Percentiles rank a stretch among this genome's conserved stretches.
phyloP scores from a whole-genome alignment of 495 filamentous ascomycete species.

The Aspergillus cavernicola region DNA sequence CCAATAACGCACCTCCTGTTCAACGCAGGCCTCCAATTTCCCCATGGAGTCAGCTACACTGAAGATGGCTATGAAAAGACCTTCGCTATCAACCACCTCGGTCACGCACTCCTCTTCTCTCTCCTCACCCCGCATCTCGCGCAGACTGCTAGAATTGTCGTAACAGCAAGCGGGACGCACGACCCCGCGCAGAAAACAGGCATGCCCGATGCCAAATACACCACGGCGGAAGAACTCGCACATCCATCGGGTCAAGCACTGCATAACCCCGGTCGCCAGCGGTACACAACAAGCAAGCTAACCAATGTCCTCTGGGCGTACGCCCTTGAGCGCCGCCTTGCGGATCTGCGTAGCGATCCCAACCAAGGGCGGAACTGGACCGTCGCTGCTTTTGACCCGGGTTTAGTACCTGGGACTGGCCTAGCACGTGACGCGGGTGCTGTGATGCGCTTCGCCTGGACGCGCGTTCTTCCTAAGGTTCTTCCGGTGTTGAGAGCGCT shows the following conservation, averaged over 20 bases:
- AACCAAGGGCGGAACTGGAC: background rate
- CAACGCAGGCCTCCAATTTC: slow-evolving; percentile 8
- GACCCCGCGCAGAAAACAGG: slow-evolving; percentile 7
- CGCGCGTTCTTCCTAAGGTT: background rate
- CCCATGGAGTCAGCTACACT: background rate
- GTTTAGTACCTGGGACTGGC: background rate
- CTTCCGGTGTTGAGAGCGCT: background rate
- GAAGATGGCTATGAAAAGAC: slow-evolving; percentile 5
- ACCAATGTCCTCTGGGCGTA: slow-evolving; percentile 3
- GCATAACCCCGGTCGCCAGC: background rate
- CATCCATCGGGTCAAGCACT: background rate
- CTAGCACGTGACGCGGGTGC: background rate
- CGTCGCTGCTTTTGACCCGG: slow-evolving; percentile 4
- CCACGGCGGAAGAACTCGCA: slow-evolving; percentile 3
- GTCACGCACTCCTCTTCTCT: slow-evolving; percentile 6
- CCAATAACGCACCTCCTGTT: slow-evolving; percentile 5
- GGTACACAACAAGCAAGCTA: slow-evolving; percentile 4
- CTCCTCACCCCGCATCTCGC: background rate
- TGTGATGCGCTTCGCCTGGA: background rate
- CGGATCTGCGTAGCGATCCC: background rate
- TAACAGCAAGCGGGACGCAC: slow-evolving; percentile 6
- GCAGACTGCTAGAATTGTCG: background rate
- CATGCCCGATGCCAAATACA: slow-evolving; percentile 1
- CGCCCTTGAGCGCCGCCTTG: background rate
- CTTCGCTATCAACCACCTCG: slow-evolving; percentile 6